Evolutionary conservation across 1,284 basidiomycete species (phyloP), one percentile per base, ranked within the genome.

Genomic region (Cryptococcus jaspeensis): DNA sequence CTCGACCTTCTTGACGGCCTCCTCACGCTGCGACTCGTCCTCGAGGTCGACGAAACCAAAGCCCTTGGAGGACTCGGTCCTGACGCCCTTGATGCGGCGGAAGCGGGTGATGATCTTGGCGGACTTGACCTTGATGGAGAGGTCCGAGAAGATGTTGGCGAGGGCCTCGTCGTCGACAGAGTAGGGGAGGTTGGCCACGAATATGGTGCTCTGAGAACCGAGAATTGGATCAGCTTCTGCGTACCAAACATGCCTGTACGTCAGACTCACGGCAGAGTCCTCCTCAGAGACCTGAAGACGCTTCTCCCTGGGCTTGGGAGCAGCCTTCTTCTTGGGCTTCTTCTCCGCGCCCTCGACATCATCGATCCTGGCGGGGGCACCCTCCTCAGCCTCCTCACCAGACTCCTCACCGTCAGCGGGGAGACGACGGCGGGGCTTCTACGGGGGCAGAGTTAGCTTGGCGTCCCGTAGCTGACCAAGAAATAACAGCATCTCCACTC

Each of bases 101-200:
- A 64, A 58, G 48, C 73, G 65, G 18, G 59, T 60, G 66, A 94
- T 89, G 63, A 96, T 88, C 66, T 89, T 89, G 55, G 92, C 92
- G 64, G 87, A 87, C 72, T 83, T 82, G 64, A 93, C 89, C 44
- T 80, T 80, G 79, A 94, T 86, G 61, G 84, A 88, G 38, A 86
- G 88, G 57, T 91, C 87, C 56, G 85, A 87, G 82, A 96, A 95
- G 67, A 94, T 82, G 48, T 84, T 80, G 42, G 83, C 75, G 60
- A 95, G 85, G 52, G 81, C 85, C 38, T 82, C 86, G 69, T 96
- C 92, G 59, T 91, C 89, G 62, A 95, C 84, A 72, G 80, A 86
- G 84, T 94, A 96, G 39, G 91, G 89, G 56, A 96, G 89, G 81
- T 96, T 96, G 78, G 92, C 92, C 62, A 96, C 92, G 69, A 96